Evolutionary conservation across 768 basidiomycete genomes (phyloP), one percentile per base, ranked within the genome.

Genomic region (Boletus tylopilopsis): DNA sequence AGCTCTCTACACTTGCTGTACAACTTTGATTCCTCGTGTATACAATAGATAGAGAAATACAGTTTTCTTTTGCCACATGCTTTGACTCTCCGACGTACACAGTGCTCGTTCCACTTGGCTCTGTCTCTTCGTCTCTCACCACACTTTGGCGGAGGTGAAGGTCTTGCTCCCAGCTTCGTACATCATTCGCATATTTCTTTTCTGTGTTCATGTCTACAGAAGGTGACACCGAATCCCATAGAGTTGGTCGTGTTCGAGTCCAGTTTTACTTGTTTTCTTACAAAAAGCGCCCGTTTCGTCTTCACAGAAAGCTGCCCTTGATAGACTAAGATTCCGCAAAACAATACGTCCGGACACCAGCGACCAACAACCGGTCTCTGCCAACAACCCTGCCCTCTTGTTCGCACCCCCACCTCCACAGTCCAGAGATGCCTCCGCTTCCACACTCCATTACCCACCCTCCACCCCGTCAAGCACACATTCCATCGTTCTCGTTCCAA

Each of bases 361-460:
- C 40, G 57, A 59, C 43, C 40, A 35, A 50, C 83, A 79, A 5
- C 48, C 78, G 19, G 81, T 84, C 65, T 79, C 82, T 50, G 73
- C 81, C 58, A 85, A 87, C 72, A 83, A 76, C 42, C 83, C 83
- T 24, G 67, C 81, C 27, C 56, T 57, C 34, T 40, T 62, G 47
- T 59, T 60, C 35, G 54, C 37, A 32, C 50, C 57, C 13, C 81
- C 76, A 50, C 84, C 84, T 8, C 39, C 77, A 32, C 88, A 90
- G 72, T 87, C 86, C 51, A 79, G 87, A 59, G 88, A 90, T 73
- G 86, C 78, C 37, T 85, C 84, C n/a, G 68, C 80, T 33, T 61
- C 77, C 67, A 81, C 84, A 49, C 81, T 79, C 51, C 87, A 61
- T 64, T 81, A 77, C 77, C 76, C 72, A 59, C 75, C 60, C 35